Conservation (phyloP, 2,329 filamentous ascomycete species). For the Lasiodiplodia sp. region DNA sequence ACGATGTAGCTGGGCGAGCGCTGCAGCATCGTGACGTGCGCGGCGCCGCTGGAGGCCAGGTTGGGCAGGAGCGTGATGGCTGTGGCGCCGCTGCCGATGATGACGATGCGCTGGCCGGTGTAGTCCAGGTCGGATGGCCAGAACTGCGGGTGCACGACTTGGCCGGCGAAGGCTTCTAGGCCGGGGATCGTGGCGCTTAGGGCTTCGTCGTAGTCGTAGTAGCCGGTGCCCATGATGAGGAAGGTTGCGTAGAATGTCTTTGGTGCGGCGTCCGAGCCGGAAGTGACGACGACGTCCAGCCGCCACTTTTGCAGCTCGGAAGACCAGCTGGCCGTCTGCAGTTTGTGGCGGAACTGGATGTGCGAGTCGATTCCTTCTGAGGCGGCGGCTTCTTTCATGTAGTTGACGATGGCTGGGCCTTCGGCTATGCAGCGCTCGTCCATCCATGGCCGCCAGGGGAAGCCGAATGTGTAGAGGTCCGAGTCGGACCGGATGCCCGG, state of each 20-base stretch:
- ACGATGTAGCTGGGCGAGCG: constrained; percentile 76
- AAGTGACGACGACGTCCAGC: constrained; percentile 48
- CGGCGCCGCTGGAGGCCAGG: constrained; percentile 59
- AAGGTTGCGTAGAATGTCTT: constrained; percentile 52
- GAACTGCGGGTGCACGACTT: constrained; percentile 75
- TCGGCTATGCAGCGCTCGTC: constrained; percentile 55
- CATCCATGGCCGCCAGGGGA: constrained; percentile 74
- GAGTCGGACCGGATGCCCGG: constrained; percentile 68
- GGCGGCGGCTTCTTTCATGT: constrained; percentile 52
- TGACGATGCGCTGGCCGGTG: constrained; percentile 69
- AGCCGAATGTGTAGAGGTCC: constrained; percentile 61
- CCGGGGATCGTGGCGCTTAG: constrained; percentile 67
- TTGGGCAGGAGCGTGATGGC: constrained; percentile 78
- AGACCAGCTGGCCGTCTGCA: constrained; percentile 51
- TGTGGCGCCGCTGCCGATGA: constrained; percentile 81
- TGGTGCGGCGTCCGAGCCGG: constrained; percentile 24
- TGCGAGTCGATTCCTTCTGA: constrained; percentile 55
- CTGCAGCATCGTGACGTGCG: constrained; percentile 79
- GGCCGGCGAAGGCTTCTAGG: constrained; percentile 69
- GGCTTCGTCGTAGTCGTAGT: constrained; percentile 75
- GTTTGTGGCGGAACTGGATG: constrained; percentile 53
- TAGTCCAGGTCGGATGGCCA: constrained; percentile 76
- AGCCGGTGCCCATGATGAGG: constrained; percentile 69
- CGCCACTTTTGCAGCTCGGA: constrained; percentile 58
- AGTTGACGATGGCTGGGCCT: constrained; percentile 52